phyloP scores from a whole-genome alignment of 2,329 filamentous ascomycete species.

The Onygena corvina region DNA sequence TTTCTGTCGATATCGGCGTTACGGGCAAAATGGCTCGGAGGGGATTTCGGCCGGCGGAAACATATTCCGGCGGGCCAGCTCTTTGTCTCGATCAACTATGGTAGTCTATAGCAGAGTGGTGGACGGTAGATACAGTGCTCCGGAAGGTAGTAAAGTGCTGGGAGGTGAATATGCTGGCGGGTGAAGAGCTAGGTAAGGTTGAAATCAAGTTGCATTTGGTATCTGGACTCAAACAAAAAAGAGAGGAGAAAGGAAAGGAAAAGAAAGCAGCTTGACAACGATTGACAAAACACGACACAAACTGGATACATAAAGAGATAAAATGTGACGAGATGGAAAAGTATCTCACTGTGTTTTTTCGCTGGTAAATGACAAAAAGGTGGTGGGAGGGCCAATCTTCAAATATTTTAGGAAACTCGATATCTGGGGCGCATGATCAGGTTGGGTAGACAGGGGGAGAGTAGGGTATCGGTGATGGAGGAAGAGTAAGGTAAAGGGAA shows the following conservation, averaged over 20 bases:
- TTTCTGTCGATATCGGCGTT: background rate
- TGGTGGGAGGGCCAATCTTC: slow-evolving; percentile 15
- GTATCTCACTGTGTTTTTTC: slow-evolving; percentile 3
- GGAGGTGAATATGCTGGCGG: background rate
- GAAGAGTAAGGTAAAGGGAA: background rate
- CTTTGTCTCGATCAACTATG: no score
- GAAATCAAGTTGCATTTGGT: background rate
- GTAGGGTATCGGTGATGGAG: background rate
- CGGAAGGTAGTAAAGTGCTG: no score
- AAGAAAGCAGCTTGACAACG: background rate
- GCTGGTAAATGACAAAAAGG: slow-evolving; percentile 3
- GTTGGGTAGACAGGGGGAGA: background rate
- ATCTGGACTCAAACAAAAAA: background rate
- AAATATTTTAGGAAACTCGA: background rate
- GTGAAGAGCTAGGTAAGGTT: background rate
- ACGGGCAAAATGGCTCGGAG: background rate
- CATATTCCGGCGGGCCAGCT: background rate
- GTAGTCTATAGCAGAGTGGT: no score
- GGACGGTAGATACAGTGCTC: no score
- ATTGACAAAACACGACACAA: background rate
- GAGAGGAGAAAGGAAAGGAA: no score
- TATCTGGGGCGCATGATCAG: background rate
- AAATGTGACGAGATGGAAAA: background rate
- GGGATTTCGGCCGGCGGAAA: background rate
- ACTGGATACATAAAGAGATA: background rate